These are phyloP conservation scores for Polyporus tsugae DNA, from an alignment of 1,284 basidiomycete genomes.

Conservation along the genomic window DNA sequence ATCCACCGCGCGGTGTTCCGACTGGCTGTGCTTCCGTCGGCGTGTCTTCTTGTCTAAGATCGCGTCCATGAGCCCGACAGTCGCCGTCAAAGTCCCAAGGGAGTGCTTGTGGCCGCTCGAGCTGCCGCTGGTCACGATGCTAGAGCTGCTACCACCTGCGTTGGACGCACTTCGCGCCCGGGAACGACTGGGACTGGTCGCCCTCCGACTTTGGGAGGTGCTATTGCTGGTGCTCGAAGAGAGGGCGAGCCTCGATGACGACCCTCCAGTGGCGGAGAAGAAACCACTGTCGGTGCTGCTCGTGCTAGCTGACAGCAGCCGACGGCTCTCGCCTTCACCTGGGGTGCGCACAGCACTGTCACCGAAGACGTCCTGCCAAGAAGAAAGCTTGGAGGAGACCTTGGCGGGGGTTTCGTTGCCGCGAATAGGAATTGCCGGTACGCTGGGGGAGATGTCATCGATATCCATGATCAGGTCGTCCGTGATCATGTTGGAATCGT, in stretches of 20 bases:
- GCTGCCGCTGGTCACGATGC: slow-evolving; percentile 17
- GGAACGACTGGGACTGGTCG: slow-evolving; percentile 21
- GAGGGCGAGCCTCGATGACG: background rate
- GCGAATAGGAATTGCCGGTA: background rate
- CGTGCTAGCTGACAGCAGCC: slow-evolving; percentile 9
- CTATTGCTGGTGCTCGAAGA: background rate
- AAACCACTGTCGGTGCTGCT: slow-evolving; percentile 15
- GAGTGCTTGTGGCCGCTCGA: slow-evolving; percentile 24
- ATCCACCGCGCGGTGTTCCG: slow-evolving; percentile 17
- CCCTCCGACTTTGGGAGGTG: slow-evolving; percentile 4
- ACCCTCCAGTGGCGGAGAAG: background rate
- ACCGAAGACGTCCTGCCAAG: slow-evolving; percentile 16
- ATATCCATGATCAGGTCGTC: slow-evolving; percentile 15
- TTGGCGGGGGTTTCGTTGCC: slow-evolving; percentile 3
- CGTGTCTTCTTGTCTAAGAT: slow-evolving; percentile 34
- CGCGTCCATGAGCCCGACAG: slow-evolving; percentile 40
- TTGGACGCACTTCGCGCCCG: slow-evolving; percentile 23
- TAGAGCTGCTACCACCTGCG: slow-evolving; percentile 19
- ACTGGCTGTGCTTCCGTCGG: slow-evolving; percentile 31
- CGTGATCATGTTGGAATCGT: background rate
- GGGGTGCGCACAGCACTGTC: background rate
- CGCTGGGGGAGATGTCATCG: background rate
- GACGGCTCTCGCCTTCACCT: background rate
- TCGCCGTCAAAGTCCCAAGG: slow-evolving; percentile 9
- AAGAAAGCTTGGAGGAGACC: background rate